Base-by-base conservation (phyloP, 176 grass and related monocot species). In the Triticum urartu region DNA sequence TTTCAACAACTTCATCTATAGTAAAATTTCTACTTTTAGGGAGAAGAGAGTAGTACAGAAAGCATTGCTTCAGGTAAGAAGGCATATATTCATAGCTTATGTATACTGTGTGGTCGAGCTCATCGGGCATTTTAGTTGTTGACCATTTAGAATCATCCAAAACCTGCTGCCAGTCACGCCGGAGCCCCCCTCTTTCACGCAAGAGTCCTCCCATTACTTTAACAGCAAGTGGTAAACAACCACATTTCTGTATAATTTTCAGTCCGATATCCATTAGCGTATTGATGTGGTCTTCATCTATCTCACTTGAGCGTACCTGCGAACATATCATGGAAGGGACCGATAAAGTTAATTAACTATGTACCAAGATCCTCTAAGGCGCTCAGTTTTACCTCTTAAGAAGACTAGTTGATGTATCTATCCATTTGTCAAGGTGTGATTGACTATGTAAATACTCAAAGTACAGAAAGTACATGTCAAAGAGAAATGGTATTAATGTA, bases 21-120 rank as follows among this genome's bases (percentile, higher is more conserved):
- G 1, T 0, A n/a, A n/a, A 60, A 0, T 0, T 1, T n/a, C 7
- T 60, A n/a, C 6, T n/a, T n/a, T 60, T n/a, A 9, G 56, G 7
- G 7, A 60, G 56, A 60, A 60, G 0, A 2, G 20, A n/a, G 1
- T 60, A 60, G 56, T 60, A 60, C 0, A 60, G 0, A 60, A 60
- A 60, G 6, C 56, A 60, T 20, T 60, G 56, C 20, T 60, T 60
- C 56, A 60, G 7, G 1, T 59, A n/a, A n/a, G n/a, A n/a, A n/a
- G n/a, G n/a, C n/a, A n/a, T n/a, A n/a, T n/a, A n/a, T n/a, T n/a
- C n/a, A 21, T 59, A 59, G 54, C 54, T 59, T 5, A 60, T n/a
- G 56, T n/a, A 60, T n/a, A 60, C 20, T 60, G 7, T 2, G 7
- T 60, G 7, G 20, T 60, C n/a, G 20, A 60, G 18, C 0, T 60